Conservation (phyloP, 257 asterid species). For the Solanum tacnaense region DNA sequence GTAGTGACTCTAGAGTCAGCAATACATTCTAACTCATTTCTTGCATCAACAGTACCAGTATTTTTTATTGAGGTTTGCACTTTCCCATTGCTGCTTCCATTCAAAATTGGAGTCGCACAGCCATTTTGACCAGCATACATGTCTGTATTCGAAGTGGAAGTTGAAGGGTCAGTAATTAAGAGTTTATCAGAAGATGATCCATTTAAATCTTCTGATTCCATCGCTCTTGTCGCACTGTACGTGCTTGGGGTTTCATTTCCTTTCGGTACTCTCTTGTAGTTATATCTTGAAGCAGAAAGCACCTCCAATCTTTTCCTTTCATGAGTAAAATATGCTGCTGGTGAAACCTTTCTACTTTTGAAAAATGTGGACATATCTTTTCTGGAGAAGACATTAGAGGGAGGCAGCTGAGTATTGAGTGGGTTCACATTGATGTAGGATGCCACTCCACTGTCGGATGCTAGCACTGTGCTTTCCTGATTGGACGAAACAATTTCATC, state of each 20-base stretch:
- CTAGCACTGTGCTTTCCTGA: constrained; percentile 9
- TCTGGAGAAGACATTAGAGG: constrained; percentile 66
- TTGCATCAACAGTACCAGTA: constrained; percentile 24
- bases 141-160: constrained; percentile 11
- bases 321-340: constrained; percentile 46
- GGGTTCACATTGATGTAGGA: constrained; percentile 48
- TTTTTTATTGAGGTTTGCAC: constrained; percentile 15
- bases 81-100: constrained; percentile 18
- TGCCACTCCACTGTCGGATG: constrained; percentile 17
- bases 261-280: not conserved
- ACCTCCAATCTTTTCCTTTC: constrained; percentile 45
- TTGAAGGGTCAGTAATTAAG: constrained; percentile 17
- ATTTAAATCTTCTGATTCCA: constrained; percentile 26
- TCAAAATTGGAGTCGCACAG: constrained; percentile 14
- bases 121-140: constrained; percentile 23
- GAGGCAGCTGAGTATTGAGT: constrained; percentile 75
- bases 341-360: constrained; percentile 51
- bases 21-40: constrained; percentile 20
- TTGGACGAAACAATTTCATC: constrained; percentile 4
- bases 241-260: constrained; percentile 19
- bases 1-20: constrained; percentile 15
- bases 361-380: constrained; percentile 70
- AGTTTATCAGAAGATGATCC: constrained; percentile 21
- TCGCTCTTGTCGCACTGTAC: constrained; percentile 13
- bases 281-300: not conserved